phyloP scores from a whole-genome alignment of 2,329 filamentous ascomycete species.

The Xylaria sp. region DNA sequence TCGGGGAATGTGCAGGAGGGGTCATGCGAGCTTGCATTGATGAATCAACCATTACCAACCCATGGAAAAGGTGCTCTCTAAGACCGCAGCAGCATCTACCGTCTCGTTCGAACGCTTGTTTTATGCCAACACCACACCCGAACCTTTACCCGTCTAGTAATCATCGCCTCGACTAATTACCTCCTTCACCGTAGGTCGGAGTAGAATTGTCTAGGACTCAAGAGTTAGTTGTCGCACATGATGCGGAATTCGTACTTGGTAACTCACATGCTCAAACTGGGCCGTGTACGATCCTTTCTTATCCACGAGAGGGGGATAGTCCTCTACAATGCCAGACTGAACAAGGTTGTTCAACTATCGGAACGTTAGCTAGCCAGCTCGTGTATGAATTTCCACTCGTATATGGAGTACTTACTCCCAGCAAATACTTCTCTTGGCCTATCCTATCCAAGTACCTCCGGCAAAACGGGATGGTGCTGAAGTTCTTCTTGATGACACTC shows the following conservation, averaged over 20 bases:
- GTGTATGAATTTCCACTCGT: not conserved
- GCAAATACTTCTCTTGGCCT: slow-evolving; percentile 92
- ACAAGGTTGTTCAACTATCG: slow-evolving; percentile 82
- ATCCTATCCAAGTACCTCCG: slow-evolving; percentile 87
- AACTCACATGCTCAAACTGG: slow-evolving; percentile 88
- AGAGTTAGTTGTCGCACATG: slow-evolving; percentile 1
- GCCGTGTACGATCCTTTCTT: slow-evolving; percentile 94
- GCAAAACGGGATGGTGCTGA: slow-evolving; percentile 89
- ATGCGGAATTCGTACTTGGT: not conserved
- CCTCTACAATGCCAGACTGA: slow-evolving; percentile 79
- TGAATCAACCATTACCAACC: too few relatives aligned
- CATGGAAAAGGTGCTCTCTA: not conserved
- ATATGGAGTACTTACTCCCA: slow-evolving; percentile 67
- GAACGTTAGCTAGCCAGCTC: slow-evolving; percentile 32
- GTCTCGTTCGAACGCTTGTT: too few relatives aligned
- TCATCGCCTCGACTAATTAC: slow-evolving; percentile 85
- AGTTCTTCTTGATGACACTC: slow-evolving; percentile 93
- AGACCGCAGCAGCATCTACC: not conserved
- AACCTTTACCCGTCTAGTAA: slow-evolving; percentile 55
- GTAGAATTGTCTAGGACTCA: slow-evolving; percentile 44
- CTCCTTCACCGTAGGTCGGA: slow-evolving; percentile 82
- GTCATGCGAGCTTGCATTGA: too few relatives aligned
- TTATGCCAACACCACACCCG: too few relatives aligned
- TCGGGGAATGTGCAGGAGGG: too few relatives aligned
- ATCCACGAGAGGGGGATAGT: slow-evolving; percentile 87